A percentile compares a stretch with the other conserved stretches of the same genome.
phyloP scores from a whole-genome alignment of 2,329 filamentous ascomycete genomes.

The Aspergillus proliferans region DNA sequence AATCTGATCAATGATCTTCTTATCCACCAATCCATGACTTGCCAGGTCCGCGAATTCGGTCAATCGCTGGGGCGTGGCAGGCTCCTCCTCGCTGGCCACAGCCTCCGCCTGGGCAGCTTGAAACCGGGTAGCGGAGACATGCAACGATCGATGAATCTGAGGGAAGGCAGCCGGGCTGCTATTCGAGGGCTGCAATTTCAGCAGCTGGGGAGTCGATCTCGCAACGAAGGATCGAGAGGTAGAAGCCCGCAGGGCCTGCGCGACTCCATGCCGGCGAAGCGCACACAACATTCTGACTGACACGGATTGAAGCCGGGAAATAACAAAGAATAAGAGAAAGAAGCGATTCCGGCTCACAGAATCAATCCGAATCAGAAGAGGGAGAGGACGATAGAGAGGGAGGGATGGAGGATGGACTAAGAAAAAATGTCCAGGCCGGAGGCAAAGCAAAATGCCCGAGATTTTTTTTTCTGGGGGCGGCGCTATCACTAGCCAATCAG shows the following conservation, averaged over 20 bases:
- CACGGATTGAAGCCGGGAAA: constrained; percentile 4
- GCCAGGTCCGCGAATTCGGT: constrained; percentile 36
- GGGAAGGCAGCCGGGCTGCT: constrained; percentile 7
- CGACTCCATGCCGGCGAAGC: constrained; percentile 34
- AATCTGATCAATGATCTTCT: constrained; percentile 61
- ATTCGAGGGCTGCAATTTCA: constrained; percentile 21
- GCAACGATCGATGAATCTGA: constrained; percentile 21
- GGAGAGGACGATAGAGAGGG: constrained; percentile 1
- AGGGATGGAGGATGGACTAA: neutral
- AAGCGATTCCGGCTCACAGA: neutral
- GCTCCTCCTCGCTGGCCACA: constrained; percentile 6
- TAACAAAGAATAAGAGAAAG: neutral
- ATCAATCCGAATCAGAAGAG: constrained; percentile 4
- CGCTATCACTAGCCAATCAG: neutral
- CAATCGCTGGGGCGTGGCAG: constrained; percentile 16
- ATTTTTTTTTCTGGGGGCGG: neutral
- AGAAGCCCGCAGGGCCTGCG: constrained; percentile 31
- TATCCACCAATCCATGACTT: constrained; percentile 48
- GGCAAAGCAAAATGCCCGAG: neutral
- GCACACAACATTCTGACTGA: constrained; percentile 31
- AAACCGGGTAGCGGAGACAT: constrained; percentile 23
- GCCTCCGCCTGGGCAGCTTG: constrained; percentile 19
- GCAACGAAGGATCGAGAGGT: constrained; percentile 22
- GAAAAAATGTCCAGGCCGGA: neutral
- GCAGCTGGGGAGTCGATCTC: constrained; percentile 21